Base-by-base conservation (phyloP, 2,329 filamentous ascomycete genomes). In the Trichoderma semiorbis region DNA sequence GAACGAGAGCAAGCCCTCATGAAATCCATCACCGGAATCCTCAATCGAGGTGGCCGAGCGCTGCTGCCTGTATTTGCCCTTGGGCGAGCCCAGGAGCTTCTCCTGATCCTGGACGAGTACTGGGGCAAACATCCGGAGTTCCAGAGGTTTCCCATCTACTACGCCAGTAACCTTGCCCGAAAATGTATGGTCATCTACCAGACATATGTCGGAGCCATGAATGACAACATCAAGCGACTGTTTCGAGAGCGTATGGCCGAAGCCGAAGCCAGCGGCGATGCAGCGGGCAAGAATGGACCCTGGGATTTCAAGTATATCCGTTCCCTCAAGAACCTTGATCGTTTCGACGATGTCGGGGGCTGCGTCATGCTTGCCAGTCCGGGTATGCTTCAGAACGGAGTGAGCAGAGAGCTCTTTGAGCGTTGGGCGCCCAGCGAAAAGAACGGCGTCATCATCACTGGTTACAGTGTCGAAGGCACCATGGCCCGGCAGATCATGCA, bases 101-200 rank as follows among this genome's bases (percentile, higher is more conserved):
- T 99, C 6, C 85, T 99, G 30, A 98, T 99, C 77, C 85, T 99
- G 7, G 96, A 99, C 77, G 96, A 99, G 80, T 98, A 97, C 83
- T 99, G 96, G 96, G 89, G 89, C 74, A 93, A 94, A 71, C 95
- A 99, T 78, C 84, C 90, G 1, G 95, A 98, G 76, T 94, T 91
- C 75, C 95, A 97, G 75, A 94, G 93, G 75, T 92, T 93, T 43
- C 96, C 96, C 6, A 98, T 99, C 74, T 99, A 98, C 84, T 99
- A 98, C 81, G 97, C 97, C 69, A 96, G 93, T 77, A 97, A 97
- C 77, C 89, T 98, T 55, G 96, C 96, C 1, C 87, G 95, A 74
- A 96, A 97, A 82, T 99, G 96, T 83, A 99, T 99, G 96, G 89
- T 98, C 34, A 94, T 98, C 4, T 99, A 99, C 79, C 96, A 98